phyloP scores from a whole-genome alignment of 441 rosid species.

The Adansonia madagascariensis region DNA sequence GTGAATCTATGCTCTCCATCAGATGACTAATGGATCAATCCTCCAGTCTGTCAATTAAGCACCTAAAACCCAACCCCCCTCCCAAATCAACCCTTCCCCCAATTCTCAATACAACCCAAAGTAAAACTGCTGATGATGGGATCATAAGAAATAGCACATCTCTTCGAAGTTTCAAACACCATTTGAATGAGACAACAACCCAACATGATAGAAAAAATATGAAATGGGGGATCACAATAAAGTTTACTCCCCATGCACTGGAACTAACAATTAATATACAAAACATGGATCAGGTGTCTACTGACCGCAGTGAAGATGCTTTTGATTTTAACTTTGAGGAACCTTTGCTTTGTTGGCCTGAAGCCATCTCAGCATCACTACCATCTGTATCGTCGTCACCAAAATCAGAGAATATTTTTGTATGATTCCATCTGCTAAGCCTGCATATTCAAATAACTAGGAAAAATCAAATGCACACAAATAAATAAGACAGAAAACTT shows the following conservation, averaged over 20 bases:
- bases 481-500: not conserved
- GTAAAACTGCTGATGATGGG: not conserved
- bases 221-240: not conserved
- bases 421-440: conserved; percentile 91
- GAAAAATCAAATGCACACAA: not conserved
- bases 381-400: conserved; percentile 60
- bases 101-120: not conserved
- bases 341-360: conserved; percentile 53
- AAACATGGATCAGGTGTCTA: conserved; percentile 5
- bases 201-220: not conserved
- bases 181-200: not conserved
- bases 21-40: too few relatives aligned
- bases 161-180: not conserved
- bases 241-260: not conserved
- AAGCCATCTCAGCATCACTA: conserved; percentile 48
- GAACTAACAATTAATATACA: not conserved
- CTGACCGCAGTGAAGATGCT: conserved; percentile 56
- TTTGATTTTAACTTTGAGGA: conserved; percentile 54
- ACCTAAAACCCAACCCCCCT: too few relatives aligned
- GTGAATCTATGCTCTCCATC: not conserved
- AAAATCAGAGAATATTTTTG: conserved; percentile 85
- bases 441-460: conserved; percentile 40
- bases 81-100: too few relatives aligned
- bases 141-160: not conserved
- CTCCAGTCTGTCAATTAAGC: too few relatives aligned